Evolutionary conservation across 352 stramenopile species (phyloP).

Genomic region (Pythium apleroticum): DNA sequence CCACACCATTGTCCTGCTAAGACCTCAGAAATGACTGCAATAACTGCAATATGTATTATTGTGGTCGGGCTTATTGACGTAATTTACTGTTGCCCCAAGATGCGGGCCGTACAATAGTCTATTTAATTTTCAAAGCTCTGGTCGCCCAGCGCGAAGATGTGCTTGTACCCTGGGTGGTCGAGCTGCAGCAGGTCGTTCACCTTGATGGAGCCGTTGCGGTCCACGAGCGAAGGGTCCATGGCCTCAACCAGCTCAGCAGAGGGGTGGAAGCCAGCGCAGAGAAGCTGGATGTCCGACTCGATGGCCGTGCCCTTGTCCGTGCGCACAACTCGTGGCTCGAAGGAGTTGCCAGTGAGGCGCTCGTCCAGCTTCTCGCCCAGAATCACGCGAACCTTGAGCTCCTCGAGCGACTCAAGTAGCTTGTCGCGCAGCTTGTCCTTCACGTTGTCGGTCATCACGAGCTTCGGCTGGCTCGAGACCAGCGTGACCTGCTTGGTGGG

Average conservation of each 20-base stretch:
- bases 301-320: constrained; percentile 51
- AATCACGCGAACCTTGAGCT: constrained; percentile 48
- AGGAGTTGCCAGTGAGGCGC: constrained; percentile 32
- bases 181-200: constrained; percentile 56
- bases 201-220: constrained; percentile 36
- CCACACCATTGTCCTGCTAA: too few species aligned
- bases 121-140: too few species aligned
- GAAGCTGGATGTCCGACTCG: constrained; percentile 47
- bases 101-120: too few species aligned
- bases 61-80: too few species aligned
- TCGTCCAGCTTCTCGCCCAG: constrained; percentile 47
- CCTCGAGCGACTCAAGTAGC: constrained; percentile 31
- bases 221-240: constrained; percentile 49
- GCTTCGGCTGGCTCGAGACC: constrained; percentile 31
- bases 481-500: constrained; percentile 57
- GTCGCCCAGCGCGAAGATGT: constrained; percentile 62
- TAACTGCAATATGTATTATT: too few species aligned
- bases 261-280: constrained; percentile 41
- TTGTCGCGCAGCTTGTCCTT: constrained; percentile 43
- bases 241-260: constrained; percentile 25
- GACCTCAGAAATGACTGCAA: too few species aligned
- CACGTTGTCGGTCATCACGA: constrained; percentile 39
- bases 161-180: constrained; percentile 36
- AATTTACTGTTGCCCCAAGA: too few species aligned
- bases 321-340: constrained; percentile 36